phyloP scores from a whole-genome alignment of 2,329 filamentous ascomycete species.

The Aureobasidium vineae region DNA sequence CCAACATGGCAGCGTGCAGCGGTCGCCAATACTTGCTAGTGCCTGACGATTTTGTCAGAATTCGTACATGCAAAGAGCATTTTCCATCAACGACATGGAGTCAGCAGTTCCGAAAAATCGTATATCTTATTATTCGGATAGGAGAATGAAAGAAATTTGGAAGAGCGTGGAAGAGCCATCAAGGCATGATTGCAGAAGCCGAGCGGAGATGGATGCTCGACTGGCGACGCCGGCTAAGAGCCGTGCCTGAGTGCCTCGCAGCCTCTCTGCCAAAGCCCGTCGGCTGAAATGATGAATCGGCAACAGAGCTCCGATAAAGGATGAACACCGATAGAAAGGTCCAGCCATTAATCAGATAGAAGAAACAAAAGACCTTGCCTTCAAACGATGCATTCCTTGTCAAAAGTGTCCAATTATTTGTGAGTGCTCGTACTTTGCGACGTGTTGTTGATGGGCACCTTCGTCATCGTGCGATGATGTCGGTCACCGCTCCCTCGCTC shows the following conservation, averaged over 20 bases:
- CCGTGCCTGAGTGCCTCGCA: slow-evolving; percentile 10
- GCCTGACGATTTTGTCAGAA: neutral
- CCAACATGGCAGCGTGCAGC: slow-evolving; percentile 1
- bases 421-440: neutral
- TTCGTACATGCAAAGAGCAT: neutral
- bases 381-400: neutral
- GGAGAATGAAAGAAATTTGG: neutral
- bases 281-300: slow-evolving; percentile 12
- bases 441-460: neutral
- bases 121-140: neutral
- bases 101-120: neutral
- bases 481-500: slow-evolving; percentile 20
- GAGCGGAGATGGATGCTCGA: slow-evolving; percentile 10
- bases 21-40: neutral
- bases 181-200: slow-evolving; percentile 2
- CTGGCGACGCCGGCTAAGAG: neutral
- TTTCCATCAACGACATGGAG: neutral
- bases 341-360: slow-evolving; percentile 6
- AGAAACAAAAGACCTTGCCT: neutral
- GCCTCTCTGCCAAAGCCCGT: slow-evolving; percentile 9
- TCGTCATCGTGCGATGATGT: slow-evolving; percentile 24
- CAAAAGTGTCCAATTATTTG: neutral
- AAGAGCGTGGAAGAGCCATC: neutral
- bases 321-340: neutral
- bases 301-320: slow-evolving; percentile 7